Percentiles rank a stretch among this genome's conserved stretches.
Conservation (phyloP, 179 eudicot species). For the Sideroxylon spinosum region DNA sequence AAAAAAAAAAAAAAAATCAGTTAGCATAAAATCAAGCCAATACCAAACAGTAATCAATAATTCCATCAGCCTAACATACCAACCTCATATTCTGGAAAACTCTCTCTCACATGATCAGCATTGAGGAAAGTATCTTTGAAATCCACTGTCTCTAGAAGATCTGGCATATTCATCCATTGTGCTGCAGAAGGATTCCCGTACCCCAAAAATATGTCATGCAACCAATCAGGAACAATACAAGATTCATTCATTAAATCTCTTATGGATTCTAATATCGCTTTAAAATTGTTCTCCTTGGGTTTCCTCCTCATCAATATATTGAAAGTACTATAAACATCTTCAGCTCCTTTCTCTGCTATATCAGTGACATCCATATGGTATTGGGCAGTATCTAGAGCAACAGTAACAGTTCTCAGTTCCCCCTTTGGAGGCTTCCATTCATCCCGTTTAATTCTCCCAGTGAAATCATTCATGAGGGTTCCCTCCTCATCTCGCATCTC, state of each 20-base stretch:
- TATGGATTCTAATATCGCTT: constrained; percentile 93
- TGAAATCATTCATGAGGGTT: constrained; percentile 90
- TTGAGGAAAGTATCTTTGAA: constrained; percentile 90
- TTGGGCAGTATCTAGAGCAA: constrained; percentile 92
- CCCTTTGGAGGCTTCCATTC: constrained; percentile 99
- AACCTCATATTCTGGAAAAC: constrained; percentile 78
- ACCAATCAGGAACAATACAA: constrained; percentile 95
- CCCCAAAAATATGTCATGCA: constrained; percentile 95
- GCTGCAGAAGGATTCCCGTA: constrained; percentile 98
- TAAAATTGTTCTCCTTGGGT: constrained; percentile 96
- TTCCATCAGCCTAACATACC: constrained; percentile 7
- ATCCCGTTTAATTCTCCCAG: constrained; percentile 89
- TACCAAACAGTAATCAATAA: background rate
- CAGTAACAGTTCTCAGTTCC: constrained; percentile 87
- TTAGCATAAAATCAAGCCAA: background rate
- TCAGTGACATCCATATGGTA: constrained; percentile 96
- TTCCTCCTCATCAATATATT: constrained; percentile 91
- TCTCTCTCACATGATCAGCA: constrained; percentile 69
- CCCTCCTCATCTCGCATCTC: constrained; percentile 95
- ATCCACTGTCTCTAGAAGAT: constrained; percentile 81
- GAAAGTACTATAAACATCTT: constrained; percentile 84
- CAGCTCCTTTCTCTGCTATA: constrained; percentile 93
- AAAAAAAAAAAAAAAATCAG: background rate
- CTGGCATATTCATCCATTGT: constrained; percentile 92
- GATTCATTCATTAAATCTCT: constrained; percentile 98